Evolutionary conservation across 768 basidiomycete species (phyloP).

Genomic region (Cubamyces sp.): DNA sequence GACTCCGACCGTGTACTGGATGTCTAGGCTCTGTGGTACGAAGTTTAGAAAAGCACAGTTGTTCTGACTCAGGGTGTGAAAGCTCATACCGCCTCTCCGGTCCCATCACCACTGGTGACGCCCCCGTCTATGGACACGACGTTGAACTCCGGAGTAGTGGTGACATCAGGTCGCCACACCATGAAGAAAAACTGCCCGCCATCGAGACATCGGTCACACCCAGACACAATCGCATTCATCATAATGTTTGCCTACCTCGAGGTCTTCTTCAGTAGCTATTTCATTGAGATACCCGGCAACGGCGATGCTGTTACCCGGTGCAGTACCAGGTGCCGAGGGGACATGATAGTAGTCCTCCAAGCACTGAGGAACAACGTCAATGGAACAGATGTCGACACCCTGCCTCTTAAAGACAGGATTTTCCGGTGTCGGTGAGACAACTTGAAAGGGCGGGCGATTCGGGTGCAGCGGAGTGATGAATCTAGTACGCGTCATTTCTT

Average conservation of each 20-base stretch:
- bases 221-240: not conserved
- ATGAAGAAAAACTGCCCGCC: conserved; percentile 35
- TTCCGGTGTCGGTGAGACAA: not conserved
- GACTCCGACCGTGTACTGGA: conserved; percentile 41
- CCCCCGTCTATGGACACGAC: conserved; percentile 35
- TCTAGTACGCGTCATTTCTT: not conserved
- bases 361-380: conserved; percentile 25
- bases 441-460: not conserved
- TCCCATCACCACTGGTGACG: conserved; percentile 40
- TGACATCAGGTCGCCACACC: conserved; percentile 29
- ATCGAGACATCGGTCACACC: conserved; percentile 37
- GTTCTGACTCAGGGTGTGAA: not conserved
- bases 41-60: conserved; percentile 11
- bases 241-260: conserved; percentile 23
- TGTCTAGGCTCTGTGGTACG: conserved; percentile 38
- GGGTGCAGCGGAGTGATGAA: not conserved
- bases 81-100: conserved; percentile 25
- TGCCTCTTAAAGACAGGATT: conserved; percentile 17
- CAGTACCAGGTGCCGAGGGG: conserved; percentile 36
- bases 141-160: conserved; percentile 27
- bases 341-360: conserved; percentile 41
- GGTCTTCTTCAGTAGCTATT: conserved; percentile 35
- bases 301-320: conserved; percentile 31
- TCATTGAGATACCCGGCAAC: conserved; percentile 38
- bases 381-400: not conserved